Evolutionary conservation across 106 monocot genomes (phyloP).

Genomic region (Dioscorea alata): DNA sequence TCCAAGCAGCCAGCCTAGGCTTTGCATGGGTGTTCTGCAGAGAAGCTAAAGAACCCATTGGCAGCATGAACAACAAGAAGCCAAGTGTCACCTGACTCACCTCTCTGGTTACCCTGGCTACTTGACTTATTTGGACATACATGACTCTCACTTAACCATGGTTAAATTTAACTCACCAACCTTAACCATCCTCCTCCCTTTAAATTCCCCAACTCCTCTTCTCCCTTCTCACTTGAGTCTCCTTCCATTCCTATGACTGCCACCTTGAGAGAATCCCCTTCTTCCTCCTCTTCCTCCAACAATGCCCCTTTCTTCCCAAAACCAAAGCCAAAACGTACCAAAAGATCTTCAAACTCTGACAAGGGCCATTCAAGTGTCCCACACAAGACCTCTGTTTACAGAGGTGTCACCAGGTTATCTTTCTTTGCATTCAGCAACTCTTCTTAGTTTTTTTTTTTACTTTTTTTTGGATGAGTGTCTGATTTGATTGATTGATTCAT

Average conservation of each 20-base stretch:
- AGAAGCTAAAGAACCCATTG: not conserved
- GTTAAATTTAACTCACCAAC: not conserved
- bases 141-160: not conserved
- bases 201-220: not conserved
- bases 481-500: not conserved
- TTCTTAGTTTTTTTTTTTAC: not conserved
- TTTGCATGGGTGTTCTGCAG: not conserved
- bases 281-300: conserved; percentile 3
- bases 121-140: not conserved
- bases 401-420: conserved; percentile 76
- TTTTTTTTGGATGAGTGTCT: not conserved
- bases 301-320: not conserved
- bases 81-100: conserved; percentile 1
- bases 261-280: conserved; percentile 2
- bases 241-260: not conserved
- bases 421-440: not conserved
- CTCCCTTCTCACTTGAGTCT: not conserved
- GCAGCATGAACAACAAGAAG: not conserved
- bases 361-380: not conserved
- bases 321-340: conserved; percentile 15
- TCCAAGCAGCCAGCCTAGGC: not conserved
- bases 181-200: not conserved
- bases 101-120: not conserved
- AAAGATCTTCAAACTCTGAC: not conserved
- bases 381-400: conserved; percentile 60